These are phyloP conservation scores for Apiospora phragmitis DNA, from an alignment of 2,329 filamentous ascomycete genomes.

Conservation along the genomic window DNA sequence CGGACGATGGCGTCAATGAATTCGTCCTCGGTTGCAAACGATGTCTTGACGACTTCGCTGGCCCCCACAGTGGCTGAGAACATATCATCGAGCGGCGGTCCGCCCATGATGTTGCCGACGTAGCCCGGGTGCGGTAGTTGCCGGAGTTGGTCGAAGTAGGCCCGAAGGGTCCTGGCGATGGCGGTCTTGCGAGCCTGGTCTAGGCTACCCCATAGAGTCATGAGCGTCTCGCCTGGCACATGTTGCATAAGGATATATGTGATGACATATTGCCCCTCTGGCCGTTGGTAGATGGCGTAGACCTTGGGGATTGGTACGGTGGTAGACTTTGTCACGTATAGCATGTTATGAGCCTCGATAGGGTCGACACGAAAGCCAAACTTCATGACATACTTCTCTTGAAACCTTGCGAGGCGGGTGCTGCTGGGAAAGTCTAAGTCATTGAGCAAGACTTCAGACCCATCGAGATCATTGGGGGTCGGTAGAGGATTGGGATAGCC, in stretches of 20 bases:
- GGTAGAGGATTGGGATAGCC: slow-evolving; percentile 8
- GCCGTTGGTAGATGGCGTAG: slow-evolving; percentile 22
- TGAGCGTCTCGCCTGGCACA: slow-evolving; percentile 13
- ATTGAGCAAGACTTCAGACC: slow-evolving; percentile 12
- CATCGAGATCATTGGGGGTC: slow-evolving; percentile 13
- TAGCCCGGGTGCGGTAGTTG: slow-evolving; percentile 14
- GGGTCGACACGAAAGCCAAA: slow-evolving; percentile 17
- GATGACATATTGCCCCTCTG: neutral
- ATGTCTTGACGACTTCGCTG: neutral
- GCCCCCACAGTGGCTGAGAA: neutral
- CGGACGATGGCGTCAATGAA: neutral
- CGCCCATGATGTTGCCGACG: neutral
- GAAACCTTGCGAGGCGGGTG: slow-evolving; percentile 8
- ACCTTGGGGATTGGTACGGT: slow-evolving; percentile 21
- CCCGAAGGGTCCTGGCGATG: slow-evolving; percentile 12
- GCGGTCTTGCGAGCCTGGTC: slow-evolving; percentile 12
- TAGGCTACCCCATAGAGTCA: slow-evolving; percentile 11
- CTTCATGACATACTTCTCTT: slow-evolving; percentile 16
- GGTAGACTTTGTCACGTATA: slow-evolving; percentile 20
- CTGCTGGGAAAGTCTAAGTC: neutral
- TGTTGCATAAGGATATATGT: slow-evolving; percentile 18
- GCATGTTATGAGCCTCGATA: slow-evolving; percentile 23
- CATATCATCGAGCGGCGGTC: neutral
- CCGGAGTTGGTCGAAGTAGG: slow-evolving; percentile 15
- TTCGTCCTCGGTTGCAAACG: neutral